Evolutionary conservation across 768 basidiomycete species (phyloP), one percentile per base, ranked within the genome.

Genomic region (Phlegmacium glaucopus): DNA sequence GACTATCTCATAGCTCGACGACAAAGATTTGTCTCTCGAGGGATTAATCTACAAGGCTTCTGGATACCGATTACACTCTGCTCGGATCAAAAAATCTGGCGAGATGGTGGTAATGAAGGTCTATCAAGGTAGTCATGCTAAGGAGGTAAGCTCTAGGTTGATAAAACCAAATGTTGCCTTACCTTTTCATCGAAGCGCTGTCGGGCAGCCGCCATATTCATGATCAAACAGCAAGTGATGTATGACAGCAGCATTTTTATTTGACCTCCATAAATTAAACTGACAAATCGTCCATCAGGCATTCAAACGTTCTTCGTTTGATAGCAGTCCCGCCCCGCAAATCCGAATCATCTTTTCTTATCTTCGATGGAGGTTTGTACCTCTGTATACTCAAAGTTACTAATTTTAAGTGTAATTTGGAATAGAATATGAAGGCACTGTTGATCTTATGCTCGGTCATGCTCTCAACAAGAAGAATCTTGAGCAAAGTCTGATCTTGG

Each of bases 281-380:
- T 32, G 30, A 32, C 30, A 13, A 8, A 8, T 13, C 13, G 30
- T 8, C 30, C 8, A 32, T 32, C 22, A 47, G 46, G 12, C 46
- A 47, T 18, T 16, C 46, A n/a, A 47, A 47, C 16, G 32, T 47
- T 25, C 46, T 39, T 39, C 46, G 29, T 15, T 40, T 47, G 46
- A 29, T 47, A 9, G 46, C n/a, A 3, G 46, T 47, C 11, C 41
- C 46, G 9, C 27, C 39, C 10, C 30, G 15, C 17, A 16, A 47
- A 12, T 47, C 46, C n/a, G 38, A 41, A 26, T 9, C 18, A 8
- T 29, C 46, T 30, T 47, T 40, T 22, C 46, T 47, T 32, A 28
- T 47, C 11, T 47, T 47, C 29, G 26, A 47, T 41, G 46, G 37
- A 11, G 46, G 46, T 47, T 32, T 26, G 46, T 47, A 40, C n/a